These are phyloP conservation scores for Spinellus fusiger DNA, from an alignment of 192 early-diverging fungal species.

Conservation along the genomic window DNA sequence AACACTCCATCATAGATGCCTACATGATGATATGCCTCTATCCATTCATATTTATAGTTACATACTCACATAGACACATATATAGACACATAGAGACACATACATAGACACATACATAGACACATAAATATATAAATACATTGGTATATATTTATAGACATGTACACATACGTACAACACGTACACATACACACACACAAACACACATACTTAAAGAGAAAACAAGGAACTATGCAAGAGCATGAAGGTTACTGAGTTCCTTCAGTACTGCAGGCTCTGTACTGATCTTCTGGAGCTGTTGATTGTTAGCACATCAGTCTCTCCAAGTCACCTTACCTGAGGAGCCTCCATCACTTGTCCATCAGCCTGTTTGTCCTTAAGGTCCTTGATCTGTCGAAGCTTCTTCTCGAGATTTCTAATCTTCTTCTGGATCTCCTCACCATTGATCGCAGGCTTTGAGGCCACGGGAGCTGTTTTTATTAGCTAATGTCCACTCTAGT, in stretches of 20 bases:
- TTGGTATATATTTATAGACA: background rate
- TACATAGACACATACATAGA: background rate
- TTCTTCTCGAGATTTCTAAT: constrained; percentile 87
- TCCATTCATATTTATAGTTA: no score
- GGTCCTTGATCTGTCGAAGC: constrained; percentile 80
- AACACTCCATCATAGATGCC: no score
- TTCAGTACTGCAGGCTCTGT: constrained; percentile 53
- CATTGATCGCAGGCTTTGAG: constrained; percentile 17
- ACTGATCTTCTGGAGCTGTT: constrained; percentile 57
- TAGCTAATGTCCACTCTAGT: constrained; percentile 10
- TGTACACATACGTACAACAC: background rate
- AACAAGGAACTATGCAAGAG: background rate
- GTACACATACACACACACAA: background rate
- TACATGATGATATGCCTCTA: no score
- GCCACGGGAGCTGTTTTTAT: background rate
- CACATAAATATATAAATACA: background rate
- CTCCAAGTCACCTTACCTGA: constrained; percentile 41
- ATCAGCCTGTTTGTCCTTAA: constrained; percentile 69
- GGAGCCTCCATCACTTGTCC: constrained; percentile 82
- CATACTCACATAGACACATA: background rate
- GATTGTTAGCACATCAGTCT: background rate
- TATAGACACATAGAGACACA: background rate
- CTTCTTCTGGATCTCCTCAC: constrained; percentile 76
- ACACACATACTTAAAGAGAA: background rate
- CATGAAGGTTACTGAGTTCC: constrained; percentile 35